Evolutionary conservation across 192 early-diverging fungal genomes (phyloP), one percentile per base, ranked within the genome.

Genomic region (Martensiomyces pterosporus): DNA sequence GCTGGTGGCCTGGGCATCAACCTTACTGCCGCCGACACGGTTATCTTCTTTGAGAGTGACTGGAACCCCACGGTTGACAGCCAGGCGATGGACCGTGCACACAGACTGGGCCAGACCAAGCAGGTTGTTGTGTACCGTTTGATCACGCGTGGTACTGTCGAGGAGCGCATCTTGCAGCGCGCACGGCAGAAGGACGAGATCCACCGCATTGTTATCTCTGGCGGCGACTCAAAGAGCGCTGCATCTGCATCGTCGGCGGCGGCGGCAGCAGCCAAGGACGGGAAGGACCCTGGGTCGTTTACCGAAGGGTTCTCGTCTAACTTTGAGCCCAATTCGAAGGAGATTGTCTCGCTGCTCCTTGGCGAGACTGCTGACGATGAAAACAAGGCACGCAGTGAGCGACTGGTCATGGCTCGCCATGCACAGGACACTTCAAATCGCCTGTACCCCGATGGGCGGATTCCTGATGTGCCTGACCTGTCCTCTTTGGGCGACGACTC

Each of bases 1-100:
- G 89, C 89, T 24, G 89, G 89, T 67, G 89, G 89, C 6, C 67
- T 94, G 32, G 92, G 89, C 48, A 90, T 92, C 53, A 94, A 94
- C 49, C 82, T 91, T 64, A 93, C 91, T 2, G 89, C 89, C 0
- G 89, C 89, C 1, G 89, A 93, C 56, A 90, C 89, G 3, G 88
- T 90, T 8, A 89, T 90, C 50, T 90, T 90, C 71, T 89, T 86
- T 48, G 87, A 88, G 60, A 88, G 82, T 40, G 89, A 92, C 60
- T 92, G 89, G 89, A 92, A 92, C 52, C 89, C 89, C 12, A 92
- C 89, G 0, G 88, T 90, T 14, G 89, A 93, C 76, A 89, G 90
- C 60, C 89, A 93, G 58, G 89, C 89, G 15, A 91, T 91, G 89
- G 89, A 91, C 49, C 86, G 89, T 29, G 87, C 87, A 5, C 89